Evolutionary conservation across 2,329 filamentous ascomycete genomes (phyloP).

Genomic region (Talaromyces sp.): DNA sequence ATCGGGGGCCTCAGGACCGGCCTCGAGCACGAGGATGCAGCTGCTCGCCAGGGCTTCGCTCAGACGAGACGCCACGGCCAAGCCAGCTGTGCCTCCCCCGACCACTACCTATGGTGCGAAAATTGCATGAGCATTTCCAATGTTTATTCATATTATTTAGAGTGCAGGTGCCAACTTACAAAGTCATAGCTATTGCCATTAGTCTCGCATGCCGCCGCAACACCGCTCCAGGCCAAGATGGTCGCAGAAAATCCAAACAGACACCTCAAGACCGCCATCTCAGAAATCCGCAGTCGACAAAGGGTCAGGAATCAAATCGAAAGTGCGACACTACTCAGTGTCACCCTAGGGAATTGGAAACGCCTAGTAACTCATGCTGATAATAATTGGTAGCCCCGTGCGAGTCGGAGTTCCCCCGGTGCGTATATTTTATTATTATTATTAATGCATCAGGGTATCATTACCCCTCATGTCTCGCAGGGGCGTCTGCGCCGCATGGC

Average conservation of each 20-base stretch:
- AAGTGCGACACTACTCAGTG: background rate
- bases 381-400: background rate
- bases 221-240: background rate
- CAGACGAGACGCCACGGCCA: slow-evolving; percentile 17
- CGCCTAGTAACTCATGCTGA: background rate
- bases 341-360: background rate
- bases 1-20: background rate
- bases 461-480: background rate
- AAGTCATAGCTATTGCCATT: background rate
- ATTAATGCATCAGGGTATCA: background rate
- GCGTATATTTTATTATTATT: background rate
- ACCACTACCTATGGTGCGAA: background rate
- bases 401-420: background rate
- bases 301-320: background rate
- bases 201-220: background rate
- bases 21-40: slow-evolving; percentile 3
- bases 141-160: background rate
- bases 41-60: slow-evolving; percentile 14
- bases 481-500: background rate
- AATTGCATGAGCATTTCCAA: background rate
- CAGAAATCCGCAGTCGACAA: background rate
- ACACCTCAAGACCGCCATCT: background rate
- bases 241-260: background rate
- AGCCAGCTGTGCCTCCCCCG: slow-evolving; percentile 19
- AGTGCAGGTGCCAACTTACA: background rate